Evolutionary conservation across 2,329 filamentous ascomycete species (phyloP), one percentile per base, ranked within the genome.

Genomic region (Phoma herbarum): DNA sequence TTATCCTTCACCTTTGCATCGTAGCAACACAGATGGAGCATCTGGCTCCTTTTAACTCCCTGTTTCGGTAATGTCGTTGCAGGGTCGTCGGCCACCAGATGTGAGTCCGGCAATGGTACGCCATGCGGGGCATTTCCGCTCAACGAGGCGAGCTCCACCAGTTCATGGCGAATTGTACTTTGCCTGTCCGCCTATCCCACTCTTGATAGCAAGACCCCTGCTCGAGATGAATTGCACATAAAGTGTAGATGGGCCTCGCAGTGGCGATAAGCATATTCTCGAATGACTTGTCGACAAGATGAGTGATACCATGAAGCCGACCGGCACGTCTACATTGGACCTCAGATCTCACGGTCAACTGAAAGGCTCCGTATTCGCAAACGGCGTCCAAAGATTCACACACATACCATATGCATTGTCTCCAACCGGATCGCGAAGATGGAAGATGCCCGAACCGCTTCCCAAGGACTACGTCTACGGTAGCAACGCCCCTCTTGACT

Each of bases 361-460:
- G 2, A 52, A 42, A 7, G 54, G 54, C 8, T 47, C 48, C 26
- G 16, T 48, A 0, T 48, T 52, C 22, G 29, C 48, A 6, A 57
- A 57, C 14, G 54, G 54, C n/a, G 54, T 52, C n/a, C 52, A 48
- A 14, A 39, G 54, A 18, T 57, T 57, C 43, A 43, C 43, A 35
- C 54, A 52, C 23, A 48, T 57, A 3, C 54, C 54, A 29, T 57
- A 57, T 14, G 54, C 54, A 14, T 20, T 52, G 10, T 26, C 54
- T 10, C 54, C 54, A 2, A 52, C 33, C 20, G 47, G 47, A 43
- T 8, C 48, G 28, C 31, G 54, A 52, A 33, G 54, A 28, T 57
- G 54, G 54, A 28, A 28, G 12, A 57, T 43, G 39, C 54, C 54
- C 26, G 48, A 57, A n/a, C 33, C 26, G 12, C 54, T 52, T 28